Percentiles rank a stretch among this genome's conserved stretches.
Conservation (phyloP, 2,329 filamentous ascomycete species). For the Metarhizium brunneum region DNA sequence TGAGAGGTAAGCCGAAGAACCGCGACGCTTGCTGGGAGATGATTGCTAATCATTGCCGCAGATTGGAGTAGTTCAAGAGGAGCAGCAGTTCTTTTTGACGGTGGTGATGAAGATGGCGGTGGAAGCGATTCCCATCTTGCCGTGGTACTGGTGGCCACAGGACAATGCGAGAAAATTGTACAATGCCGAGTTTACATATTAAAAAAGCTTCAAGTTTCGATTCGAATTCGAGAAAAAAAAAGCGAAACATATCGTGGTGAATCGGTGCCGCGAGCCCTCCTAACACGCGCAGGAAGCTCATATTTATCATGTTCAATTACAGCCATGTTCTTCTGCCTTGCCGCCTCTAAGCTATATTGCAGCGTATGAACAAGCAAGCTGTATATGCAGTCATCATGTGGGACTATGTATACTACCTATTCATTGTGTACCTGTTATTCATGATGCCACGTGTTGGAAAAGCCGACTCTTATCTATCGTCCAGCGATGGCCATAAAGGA, state of each 20-base stretch:
- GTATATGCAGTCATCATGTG: background rate
- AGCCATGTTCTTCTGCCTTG: background rate
- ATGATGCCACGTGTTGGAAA: background rate
- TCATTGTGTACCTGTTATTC: background rate
- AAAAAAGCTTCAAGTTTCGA: background rate
- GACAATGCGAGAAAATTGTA: background rate
- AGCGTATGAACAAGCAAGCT: background rate
- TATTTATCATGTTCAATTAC: background rate
- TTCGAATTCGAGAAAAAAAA: too few relatives aligned
- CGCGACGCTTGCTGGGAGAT: background rate
- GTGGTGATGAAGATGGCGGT: too few relatives aligned
- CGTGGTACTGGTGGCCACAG: background rate
- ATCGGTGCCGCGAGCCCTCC: too few relatives aligned
- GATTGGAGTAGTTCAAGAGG: slow-evolving; percentile 5
- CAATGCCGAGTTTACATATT: background rate
- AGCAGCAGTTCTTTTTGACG: background rate
- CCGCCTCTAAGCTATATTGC: background rate
- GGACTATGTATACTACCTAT: background rate
- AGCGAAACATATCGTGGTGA: too few relatives aligned
- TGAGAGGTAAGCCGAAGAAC: slow-evolving; percentile 56
- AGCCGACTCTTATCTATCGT: background rate
- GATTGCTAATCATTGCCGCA: background rate
- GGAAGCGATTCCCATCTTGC: background rate
- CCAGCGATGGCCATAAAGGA: background rate
- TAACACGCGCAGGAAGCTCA: background rate